Evolutionary conservation across 2,329 filamentous ascomycete species (phyloP).

Genomic region (Neonectria punicea): DNA sequence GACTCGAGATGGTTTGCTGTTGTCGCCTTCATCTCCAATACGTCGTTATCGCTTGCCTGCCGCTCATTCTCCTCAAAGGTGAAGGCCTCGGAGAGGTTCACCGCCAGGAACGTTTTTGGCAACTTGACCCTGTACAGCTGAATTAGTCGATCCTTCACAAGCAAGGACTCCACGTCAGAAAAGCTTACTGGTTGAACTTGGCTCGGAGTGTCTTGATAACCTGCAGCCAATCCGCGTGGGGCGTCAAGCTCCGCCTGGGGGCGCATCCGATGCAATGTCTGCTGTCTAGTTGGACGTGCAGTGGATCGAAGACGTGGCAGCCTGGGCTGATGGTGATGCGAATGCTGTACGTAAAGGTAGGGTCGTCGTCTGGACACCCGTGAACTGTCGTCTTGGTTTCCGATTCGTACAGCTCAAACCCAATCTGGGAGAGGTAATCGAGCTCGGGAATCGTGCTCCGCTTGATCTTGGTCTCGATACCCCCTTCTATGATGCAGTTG

Average conservation of each 20-base stretch:
- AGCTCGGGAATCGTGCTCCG: conserved; percentile 95
- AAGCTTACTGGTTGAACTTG: conserved; percentile 89
- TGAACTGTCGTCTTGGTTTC: conserved; percentile 72
- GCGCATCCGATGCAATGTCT: conserved; percentile 96
- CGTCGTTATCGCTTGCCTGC: conserved; percentile 58
- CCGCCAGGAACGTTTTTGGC: conserved; percentile 72
- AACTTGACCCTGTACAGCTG: conserved; percentile 66
- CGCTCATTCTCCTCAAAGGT: conserved; percentile 67
- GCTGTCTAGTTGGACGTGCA: conserved; percentile 95
- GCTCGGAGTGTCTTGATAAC: conserved; percentile 95
- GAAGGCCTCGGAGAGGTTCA: conserved; percentile 72
- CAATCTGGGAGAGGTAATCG: conserved; percentile 97
- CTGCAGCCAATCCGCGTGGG: conserved; percentile 94
- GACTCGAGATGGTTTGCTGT: conserved; percentile 46
- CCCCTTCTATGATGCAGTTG: conserved; percentile 97
- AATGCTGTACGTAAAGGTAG: conserved; percentile 92
- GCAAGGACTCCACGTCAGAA: conserved; percentile 24
- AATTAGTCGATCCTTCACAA: conserved; percentile 31
- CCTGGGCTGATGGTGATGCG: conserved; percentile 95
- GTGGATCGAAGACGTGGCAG: conserved; percentile 94
- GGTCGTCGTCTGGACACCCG: conserved; percentile 60
- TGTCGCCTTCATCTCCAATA: conserved; percentile 59
- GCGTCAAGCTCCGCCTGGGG: conserved; percentile 87
- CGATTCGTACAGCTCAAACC: conserved; percentile 97
- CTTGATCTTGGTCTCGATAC: conserved; percentile 95